These are phyloP conservation scores for Mimosa pudica DNA, from an alignment of 306 rosid species.

Conservation along the genomic window DNA sequence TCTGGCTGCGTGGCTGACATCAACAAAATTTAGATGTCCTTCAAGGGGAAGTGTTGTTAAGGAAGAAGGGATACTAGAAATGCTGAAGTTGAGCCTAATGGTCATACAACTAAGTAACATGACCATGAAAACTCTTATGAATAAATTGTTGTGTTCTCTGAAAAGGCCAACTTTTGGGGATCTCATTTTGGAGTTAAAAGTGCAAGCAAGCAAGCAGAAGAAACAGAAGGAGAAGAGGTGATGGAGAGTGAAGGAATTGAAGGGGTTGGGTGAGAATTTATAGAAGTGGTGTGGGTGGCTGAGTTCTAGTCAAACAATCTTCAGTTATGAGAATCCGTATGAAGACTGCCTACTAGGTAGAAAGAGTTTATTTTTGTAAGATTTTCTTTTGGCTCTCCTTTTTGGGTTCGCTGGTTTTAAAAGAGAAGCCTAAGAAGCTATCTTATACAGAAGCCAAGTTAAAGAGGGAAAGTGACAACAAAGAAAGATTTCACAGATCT, in stretches of 20 bases:
- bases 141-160: conserved; percentile 45
- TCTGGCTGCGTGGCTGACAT: conserved; percentile 60
- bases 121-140: conserved; percentile 57
- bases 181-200: conserved; percentile 48
- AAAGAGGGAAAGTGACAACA: conserved; percentile 65
- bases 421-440: conserved; percentile 55
- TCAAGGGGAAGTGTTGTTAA: conserved; percentile 60
- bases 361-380: conserved; percentile 49
- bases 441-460: conserved; percentile 60
- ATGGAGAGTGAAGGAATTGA: conserved; percentile 43
- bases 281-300: conserved; percentile 54
- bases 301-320: conserved; percentile 56
- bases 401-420: conserved; percentile 51
- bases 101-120: conserved; percentile 56
- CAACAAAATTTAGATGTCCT: conserved; percentile 71
- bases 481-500: conserved; percentile 75
- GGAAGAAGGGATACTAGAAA: conserved; percentile 52
- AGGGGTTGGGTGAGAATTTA: conserved; percentile 57
- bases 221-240: conserved; percentile 45
- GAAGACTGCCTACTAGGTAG: conserved; percentile 63
- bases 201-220: conserved; percentile 47
- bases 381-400: conserved; percentile 58
- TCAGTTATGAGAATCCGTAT: conserved; percentile 65
- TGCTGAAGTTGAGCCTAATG: conserved; percentile 50
- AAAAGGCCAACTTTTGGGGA: conserved; percentile 43